Conservation (phyloP, 1,284 basidiomycete species). For the Ustilago trichophora region DNA sequence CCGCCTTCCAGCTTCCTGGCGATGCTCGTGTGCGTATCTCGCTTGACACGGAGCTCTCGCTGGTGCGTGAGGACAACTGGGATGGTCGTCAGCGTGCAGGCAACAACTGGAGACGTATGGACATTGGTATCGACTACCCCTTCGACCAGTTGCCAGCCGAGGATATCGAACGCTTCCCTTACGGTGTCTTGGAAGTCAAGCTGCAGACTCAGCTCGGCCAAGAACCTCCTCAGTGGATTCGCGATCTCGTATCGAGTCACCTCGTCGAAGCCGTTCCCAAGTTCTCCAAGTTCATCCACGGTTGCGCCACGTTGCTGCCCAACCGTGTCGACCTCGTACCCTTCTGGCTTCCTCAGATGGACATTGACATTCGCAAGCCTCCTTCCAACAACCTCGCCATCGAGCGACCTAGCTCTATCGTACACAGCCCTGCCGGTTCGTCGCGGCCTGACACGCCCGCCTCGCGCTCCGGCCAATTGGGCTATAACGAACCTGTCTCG, state of each 20-base stretch:
- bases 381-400: constrained; percentile 56
- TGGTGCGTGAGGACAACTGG: constrained; percentile 97
- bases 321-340: constrained; percentile 96
- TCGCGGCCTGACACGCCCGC: constrained; percentile 57
- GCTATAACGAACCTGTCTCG: constrained; percentile 63
- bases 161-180: constrained; percentile 91
- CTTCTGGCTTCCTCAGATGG: constrained; percentile 92
- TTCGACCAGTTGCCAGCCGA: constrained; percentile 80
- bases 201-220: constrained; percentile 96
- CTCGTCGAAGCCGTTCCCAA: constrained; percentile 72
- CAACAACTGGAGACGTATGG: constrained; percentile 91
- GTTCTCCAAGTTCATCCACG: constrained; percentile 93
- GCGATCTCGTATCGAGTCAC: constrained; percentile 91
- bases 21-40: constrained; percentile 98
- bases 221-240: constrained; percentile 95
- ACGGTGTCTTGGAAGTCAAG: constrained; percentile 93
- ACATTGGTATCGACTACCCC: constrained; percentile 91
- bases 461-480: constrained; percentile 21
- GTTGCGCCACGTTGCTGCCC: constrained; percentile 90
- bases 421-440: constrained; percentile 37
- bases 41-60: constrained; percentile 92
- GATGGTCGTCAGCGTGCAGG: constrained; percentile 81
- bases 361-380: constrained; percentile 71
- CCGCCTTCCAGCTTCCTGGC: constrained; percentile 97
- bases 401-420: constrained; percentile 52